These are phyloP conservation scores for Euryodendron excelsum DNA, from an alignment of 148 eudicot species.

Conservation along the genomic window DNA sequence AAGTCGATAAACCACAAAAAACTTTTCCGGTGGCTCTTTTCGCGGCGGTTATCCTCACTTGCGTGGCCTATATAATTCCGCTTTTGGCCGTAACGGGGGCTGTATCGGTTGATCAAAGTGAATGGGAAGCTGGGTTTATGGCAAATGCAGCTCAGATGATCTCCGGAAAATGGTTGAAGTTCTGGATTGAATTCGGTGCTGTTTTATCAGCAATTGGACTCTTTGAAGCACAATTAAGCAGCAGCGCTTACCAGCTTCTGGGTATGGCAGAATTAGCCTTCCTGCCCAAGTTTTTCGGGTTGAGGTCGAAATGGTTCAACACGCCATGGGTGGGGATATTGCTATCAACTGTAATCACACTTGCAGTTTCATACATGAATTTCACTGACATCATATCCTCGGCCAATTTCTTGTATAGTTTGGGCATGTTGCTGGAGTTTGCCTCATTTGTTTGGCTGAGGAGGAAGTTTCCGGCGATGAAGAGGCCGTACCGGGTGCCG, in stretches of 20 bases:
- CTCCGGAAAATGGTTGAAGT: constrained; percentile 56
- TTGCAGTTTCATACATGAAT: constrained; percentile 40
- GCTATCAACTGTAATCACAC: constrained; percentile 33
- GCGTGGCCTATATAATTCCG: constrained; percentile 53
- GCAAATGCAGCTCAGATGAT: constrained; percentile 53
- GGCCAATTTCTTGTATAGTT: constrained; percentile 57
- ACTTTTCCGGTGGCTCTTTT: constrained; percentile 44
- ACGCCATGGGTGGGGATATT: constrained; percentile 63
- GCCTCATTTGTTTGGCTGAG: constrained; percentile 54
- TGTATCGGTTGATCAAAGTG: constrained; percentile 42
- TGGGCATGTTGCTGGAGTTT: constrained; percentile 59
- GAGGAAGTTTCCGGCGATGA: constrained; percentile 35
- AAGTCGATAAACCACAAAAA: constrained; percentile 50
- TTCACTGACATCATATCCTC: constrained; percentile 46
- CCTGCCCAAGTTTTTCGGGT: constrained; percentile 43
- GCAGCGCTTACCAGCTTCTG: constrained; percentile 47
- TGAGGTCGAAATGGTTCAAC: constrained; percentile 47
- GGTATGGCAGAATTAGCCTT: constrained; percentile 63
- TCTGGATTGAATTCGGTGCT: constrained; percentile 60
- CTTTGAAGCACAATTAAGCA: constrained; percentile 59
- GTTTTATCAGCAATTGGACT: constrained; percentile 54
- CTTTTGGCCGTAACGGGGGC: constrained; percentile 57
- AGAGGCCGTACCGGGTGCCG: constrained; percentile 52
- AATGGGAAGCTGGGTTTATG: constrained; percentile 56
- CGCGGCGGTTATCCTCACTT: constrained; percentile 45